Conservation (phyloP, 129 eudicot species). For the Tanacetum coccineum region DNA sequence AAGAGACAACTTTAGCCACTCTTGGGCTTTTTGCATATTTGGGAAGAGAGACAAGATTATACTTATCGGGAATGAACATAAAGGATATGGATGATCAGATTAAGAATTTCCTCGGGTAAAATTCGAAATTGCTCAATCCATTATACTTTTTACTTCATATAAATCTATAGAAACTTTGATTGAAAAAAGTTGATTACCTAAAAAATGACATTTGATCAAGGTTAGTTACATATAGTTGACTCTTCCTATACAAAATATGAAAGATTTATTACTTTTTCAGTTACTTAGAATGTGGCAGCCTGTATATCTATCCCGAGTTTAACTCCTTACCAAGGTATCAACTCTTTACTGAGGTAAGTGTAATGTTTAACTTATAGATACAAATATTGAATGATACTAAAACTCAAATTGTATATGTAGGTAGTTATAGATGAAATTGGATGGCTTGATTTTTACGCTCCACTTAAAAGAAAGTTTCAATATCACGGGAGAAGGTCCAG, state of each 20-base stretch:
- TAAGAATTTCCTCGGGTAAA: slow-evolving; percentile 54
- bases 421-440: slow-evolving; percentile 67
- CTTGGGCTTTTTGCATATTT: slow-evolving; percentile 69
- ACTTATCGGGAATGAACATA: slow-evolving; percentile 49
- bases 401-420: slow-evolving; percentile 27
- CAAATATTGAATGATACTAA: neutral
- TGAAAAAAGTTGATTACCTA: too few species aligned
- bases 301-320: slow-evolving; percentile 44
- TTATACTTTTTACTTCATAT: neutral
- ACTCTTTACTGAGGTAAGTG: slow-evolving; percentile 66
- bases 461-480: slow-evolving; percentile 29
- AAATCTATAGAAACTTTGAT: too few species aligned
- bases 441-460: slow-evolving; percentile 68
- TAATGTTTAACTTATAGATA: neutral
- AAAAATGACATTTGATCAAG: too few species aligned
- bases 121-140: neutral
- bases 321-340: slow-evolving; percentile 56
- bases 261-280: slow-evolving; percentile 30
- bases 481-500: slow-evolving; percentile 44
- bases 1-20: slow-evolving; percentile 49
- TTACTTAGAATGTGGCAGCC: slow-evolving; percentile 69
- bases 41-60: slow-evolving; percentile 62
- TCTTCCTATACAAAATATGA: neutral
- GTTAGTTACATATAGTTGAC: neutral
- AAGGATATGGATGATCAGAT: slow-evolving; percentile 50